Evolutionary conservation across 2,329 filamentous ascomycete genomes (phyloP), one percentile per base, ranked within the genome.

Genomic region (Onygena corvina): DNA sequence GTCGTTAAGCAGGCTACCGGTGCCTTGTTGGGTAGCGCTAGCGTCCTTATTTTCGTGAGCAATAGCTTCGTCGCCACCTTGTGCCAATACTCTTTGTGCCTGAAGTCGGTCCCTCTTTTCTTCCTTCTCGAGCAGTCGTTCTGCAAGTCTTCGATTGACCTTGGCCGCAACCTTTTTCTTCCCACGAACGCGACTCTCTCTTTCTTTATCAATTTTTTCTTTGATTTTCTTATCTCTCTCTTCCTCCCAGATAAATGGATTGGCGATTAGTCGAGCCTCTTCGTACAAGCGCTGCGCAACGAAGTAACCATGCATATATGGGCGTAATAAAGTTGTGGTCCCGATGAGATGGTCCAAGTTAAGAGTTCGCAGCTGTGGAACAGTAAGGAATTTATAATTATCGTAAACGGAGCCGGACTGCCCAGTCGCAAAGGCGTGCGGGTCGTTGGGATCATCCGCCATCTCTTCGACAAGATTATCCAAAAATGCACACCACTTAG

Each of bases 281-380:
- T 98, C 93, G 65, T 98, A 96, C 21, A 98, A 70, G 61, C 89
- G 87, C 59, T 93, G 90, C 30, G 86, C 86, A 45, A 98, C 89
- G 69, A 98, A 98, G 74, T 92, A 96, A 58, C 92, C 93, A 64
- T 98, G 92, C 93, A 98, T 98, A 64, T 98, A 98, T 36, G 92
- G 92, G 38, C 90, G 78, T 34, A 98, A 72, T 16, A 96, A 71
- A 61, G 86, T 92, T 23, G 88, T 94, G 59, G 87, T 89, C 56
- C 90, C 90, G 50, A 98, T 77, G 44, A 98, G 74, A 63, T 96
- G 90, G 48, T 86, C 83, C 61, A 98, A 68, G 63, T 86, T 93
- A 56, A 98, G 77, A 30, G 83, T 79, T 59, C 85, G 84, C 48
- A 98, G 75, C 65, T 98, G 89, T 36, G 86, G 80, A 53, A 87